Evolutionary conservation across 176 grass and related monocot species (phyloP).

Genomic region (Triticum monococcum): DNA sequence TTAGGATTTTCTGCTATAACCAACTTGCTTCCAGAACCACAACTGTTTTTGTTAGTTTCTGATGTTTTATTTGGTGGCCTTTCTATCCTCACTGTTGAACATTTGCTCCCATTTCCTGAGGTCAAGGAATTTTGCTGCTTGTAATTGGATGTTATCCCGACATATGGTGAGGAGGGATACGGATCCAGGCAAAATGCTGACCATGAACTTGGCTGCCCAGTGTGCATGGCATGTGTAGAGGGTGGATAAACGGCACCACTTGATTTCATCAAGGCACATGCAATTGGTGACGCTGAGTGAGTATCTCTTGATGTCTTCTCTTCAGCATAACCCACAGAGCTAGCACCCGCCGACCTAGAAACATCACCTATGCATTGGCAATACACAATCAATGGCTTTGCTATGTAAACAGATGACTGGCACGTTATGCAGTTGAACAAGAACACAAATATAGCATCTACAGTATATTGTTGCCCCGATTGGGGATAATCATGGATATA

Average conservation of each 20-base stretch:
- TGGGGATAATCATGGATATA: slow-evolving; percentile 2
- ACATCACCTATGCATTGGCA: slow-evolving; percentile 26
- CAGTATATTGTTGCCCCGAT: neutral
- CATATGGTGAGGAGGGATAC: slow-evolving; percentile 17
- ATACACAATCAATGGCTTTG: neutral
- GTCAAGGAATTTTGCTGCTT: slow-evolving; percentile 6
- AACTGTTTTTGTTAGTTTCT: slow-evolving; percentile 16
- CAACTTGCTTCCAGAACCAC: slow-evolving; percentile 8
- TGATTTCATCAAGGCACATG: neutral
- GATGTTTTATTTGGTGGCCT: slow-evolving; percentile 26
- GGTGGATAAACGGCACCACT: neutral
- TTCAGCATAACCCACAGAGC: slow-evolving; percentile 10
- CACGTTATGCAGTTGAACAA: neutral
- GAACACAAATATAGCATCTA: neutral
- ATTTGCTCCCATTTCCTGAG: slow-evolving; percentile 16
- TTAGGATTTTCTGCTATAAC: slow-evolving; percentile 8
- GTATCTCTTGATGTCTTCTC: neutral
- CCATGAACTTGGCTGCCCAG: slow-evolving; percentile 21
- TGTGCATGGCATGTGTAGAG: neutral
- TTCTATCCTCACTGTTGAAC: slow-evolving; percentile 34
- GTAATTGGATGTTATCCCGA: neutral
- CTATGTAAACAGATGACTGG: neutral
- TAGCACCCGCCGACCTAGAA: slow-evolving; percentile 15
- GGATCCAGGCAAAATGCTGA: neutral
- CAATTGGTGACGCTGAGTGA: neutral